phyloP scores from a whole-genome alignment of 768 basidiomycete species.

The Naganishia antarctica region DNA sequence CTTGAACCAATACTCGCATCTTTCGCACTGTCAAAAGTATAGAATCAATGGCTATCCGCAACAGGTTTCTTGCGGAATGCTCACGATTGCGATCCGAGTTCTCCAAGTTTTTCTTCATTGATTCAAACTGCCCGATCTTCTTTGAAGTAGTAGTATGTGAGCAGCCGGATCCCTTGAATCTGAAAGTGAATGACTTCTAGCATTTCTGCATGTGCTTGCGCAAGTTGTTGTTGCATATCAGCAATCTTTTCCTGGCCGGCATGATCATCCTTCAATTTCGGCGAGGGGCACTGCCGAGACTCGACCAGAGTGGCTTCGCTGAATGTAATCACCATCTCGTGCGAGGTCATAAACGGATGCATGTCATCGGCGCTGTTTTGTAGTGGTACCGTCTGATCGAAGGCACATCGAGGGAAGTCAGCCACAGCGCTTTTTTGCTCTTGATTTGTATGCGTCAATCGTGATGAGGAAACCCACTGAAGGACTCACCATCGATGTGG shows the following conservation, averaged over 20 bases:
- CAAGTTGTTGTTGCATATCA: not conserved
- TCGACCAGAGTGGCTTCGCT: not conserved
- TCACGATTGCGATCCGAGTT: constrained; percentile 17
- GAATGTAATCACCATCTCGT: not conserved
- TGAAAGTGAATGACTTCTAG: constrained; percentile 2
- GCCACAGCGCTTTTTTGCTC: constrained; percentile 51
- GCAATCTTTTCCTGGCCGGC: too few species aligned
- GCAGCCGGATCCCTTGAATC: not conserved
- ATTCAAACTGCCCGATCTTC: not conserved
- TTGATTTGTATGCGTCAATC: too few species aligned
- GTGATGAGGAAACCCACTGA: too few species aligned
- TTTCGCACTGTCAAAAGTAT: constrained; percentile 18
- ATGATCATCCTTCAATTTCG: too few species aligned
- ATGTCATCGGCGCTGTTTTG: not conserved
- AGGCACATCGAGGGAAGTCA: not conserved
- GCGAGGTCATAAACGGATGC: not conserved
- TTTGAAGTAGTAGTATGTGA: not conserved
- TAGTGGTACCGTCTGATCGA: not conserved
- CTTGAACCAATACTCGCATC: constrained; percentile 18
- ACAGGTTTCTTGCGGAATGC: not conserved
- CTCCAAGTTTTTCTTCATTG: constrained; percentile 7
- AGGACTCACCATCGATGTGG: too few species aligned
- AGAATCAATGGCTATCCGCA: not conserved
- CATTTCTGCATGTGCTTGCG: not conserved
- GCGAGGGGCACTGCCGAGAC: too few species aligned